Percentiles rank a stretch among this genome's conserved stretches.
phyloP scores from a whole-genome alignment of 345 rosid species.

The Turnera subulata region DNA sequence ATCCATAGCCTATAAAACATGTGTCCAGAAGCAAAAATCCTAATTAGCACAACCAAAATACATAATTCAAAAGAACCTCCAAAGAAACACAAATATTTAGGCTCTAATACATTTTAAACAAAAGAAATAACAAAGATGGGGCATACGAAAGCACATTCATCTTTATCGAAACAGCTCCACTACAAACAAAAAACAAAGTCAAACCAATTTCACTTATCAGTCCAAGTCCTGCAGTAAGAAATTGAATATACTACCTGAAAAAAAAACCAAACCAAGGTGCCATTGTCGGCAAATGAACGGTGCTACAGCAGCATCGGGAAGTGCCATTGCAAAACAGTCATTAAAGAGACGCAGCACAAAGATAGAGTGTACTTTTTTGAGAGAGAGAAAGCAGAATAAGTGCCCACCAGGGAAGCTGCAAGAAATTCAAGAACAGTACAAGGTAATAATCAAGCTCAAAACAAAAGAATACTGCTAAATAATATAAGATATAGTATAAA shows the following conservation, averaged over 20 bases:
- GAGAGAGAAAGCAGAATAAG: slow-evolving; percentile 73
- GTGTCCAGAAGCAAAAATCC: slow-evolving; percentile 21
- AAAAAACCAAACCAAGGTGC: slow-evolving; percentile 79
- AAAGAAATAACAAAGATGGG: slow-evolving; percentile 70
- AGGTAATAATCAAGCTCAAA: not conserved
- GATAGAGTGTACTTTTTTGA: slow-evolving; percentile 83
- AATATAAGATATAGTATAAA: not conserved
- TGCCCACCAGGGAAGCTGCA: slow-evolving; percentile 97
- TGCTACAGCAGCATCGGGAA: slow-evolving; percentile 74
- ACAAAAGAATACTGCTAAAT: not conserved
- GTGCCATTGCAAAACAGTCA: slow-evolving; percentile 86
- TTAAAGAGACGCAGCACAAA: slow-evolving; percentile 94
- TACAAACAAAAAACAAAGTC: slow-evolving; percentile 23
- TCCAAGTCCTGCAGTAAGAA: slow-evolving; percentile 6
- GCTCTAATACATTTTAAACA: slow-evolving; percentile 55
- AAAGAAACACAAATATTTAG: not conserved
- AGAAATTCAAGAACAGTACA: slow-evolving; percentile 10
- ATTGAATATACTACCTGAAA: slow-evolving; percentile 56
- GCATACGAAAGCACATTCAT: slow-evolving; percentile 95
- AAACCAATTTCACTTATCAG: slow-evolving; percentile 10
- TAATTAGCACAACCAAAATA: slow-evolving; percentile 15
- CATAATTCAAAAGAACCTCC: not conserved
- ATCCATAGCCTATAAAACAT: slow-evolving; percentile 63
- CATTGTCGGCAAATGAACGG: slow-evolving; percentile 55
- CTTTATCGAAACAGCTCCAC: slow-evolving; percentile 85